Evolutionary conservation across 192 early-diverging fungal species (phyloP).

Genomic region (Spizellomyces punctatus): DNA sequence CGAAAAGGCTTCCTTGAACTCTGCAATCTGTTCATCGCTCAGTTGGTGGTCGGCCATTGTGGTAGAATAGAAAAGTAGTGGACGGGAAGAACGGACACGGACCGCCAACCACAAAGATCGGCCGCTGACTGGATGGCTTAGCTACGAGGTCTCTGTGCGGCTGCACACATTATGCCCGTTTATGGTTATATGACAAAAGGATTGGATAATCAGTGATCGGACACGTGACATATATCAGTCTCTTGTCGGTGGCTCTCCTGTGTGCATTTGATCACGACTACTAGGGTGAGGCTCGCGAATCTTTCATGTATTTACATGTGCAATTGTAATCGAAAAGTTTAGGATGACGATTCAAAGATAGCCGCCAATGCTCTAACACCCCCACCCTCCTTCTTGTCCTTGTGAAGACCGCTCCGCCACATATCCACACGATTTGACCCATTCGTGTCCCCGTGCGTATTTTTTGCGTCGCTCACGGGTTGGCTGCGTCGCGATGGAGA

Average conservation of each 20-base stretch:
- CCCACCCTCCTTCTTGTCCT: not conserved
- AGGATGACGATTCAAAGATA: not conserved
- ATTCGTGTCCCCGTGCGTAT: not conserved
- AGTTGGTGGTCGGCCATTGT: constrained; percentile 47
- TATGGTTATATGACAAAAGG: not conserved
- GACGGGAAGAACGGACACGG: not conserved
- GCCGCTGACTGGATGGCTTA: not conserved
- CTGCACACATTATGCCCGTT: not conserved
- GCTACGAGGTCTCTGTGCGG: not conserved
- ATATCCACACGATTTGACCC: not conserved
- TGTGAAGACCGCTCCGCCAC: not conserved
- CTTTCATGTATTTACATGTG: not conserved
- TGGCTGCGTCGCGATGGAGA: constrained; percentile 1
- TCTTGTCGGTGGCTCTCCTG: too few relatives aligned
- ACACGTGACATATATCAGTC: not conserved
- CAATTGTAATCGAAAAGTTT: not conserved
- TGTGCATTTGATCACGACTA: not conserved
- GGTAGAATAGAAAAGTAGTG: not conserved
- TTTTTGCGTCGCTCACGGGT: constrained; percentile 1
- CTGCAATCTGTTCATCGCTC: constrained; percentile 73
- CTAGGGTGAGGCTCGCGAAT: not conserved
- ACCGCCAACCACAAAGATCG: not conserved
- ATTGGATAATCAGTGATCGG: not conserved
- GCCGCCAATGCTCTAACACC: not conserved
- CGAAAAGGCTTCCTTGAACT: constrained; percentile 76